A percentile compares a stretch with the other conserved stretches of the same genome.
Evolutionary conservation across 2,329 filamentous ascomycete species (phyloP).

Genomic region (Zasmidium cellare): DNA sequence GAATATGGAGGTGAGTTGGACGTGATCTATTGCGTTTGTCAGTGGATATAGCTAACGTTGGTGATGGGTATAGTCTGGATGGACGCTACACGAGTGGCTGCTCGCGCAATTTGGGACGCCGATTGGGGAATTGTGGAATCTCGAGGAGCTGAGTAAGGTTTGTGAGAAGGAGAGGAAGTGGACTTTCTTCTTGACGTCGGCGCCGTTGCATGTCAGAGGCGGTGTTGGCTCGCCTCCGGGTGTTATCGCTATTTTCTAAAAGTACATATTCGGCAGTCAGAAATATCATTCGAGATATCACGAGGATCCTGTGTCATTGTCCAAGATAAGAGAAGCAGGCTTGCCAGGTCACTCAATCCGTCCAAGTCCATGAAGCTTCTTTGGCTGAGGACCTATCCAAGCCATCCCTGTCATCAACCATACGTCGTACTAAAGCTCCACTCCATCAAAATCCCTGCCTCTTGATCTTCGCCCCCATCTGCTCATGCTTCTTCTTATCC

Average conservation of each 20-base stretch:
- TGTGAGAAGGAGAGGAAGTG: slow-evolving; percentile 38
- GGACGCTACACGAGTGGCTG: slow-evolving; percentile 38
- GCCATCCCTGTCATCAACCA: too few species aligned
- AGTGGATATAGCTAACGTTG: background rate
- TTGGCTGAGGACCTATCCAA: too few species aligned
- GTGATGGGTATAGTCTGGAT: slow-evolving; percentile 14
- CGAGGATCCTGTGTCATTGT: background rate
- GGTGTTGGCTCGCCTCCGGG: slow-evolving; percentile 28
- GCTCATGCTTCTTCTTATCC: background rate
- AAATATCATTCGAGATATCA: background rate
- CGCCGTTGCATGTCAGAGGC: slow-evolving; percentile 42
- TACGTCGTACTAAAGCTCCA: too few species aligned
- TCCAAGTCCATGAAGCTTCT: too few species aligned
- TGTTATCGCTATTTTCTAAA: slow-evolving; percentile 36
- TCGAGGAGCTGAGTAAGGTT: slow-evolving; percentile 38
- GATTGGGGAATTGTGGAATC: slow-evolving; percentile 44
- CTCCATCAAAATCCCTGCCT: background rate
- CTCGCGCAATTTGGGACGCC: slow-evolving; percentile 41
- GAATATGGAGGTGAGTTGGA: background rate
- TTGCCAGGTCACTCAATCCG: too few species aligned
- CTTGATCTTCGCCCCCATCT: background rate
- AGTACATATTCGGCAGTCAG: background rate
- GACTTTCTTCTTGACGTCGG: slow-evolving; percentile 42
- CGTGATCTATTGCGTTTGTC: background rate
- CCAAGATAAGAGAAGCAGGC: too few species aligned